Base-by-base conservation (phyloP, 495 filamentous ascomycete genomes). In the Penicillium lividum region DNA sequence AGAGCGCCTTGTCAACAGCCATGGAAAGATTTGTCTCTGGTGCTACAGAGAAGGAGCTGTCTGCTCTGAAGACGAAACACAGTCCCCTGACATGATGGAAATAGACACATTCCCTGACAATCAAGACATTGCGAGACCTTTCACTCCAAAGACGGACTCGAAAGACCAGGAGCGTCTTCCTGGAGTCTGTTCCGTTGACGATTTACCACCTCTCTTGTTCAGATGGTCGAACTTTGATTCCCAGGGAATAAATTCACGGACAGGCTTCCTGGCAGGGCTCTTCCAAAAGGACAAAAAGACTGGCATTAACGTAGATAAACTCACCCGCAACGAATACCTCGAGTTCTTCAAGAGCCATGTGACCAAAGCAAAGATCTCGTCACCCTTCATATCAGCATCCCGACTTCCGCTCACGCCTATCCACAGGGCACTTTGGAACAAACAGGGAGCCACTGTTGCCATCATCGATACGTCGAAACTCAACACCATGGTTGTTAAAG, bases 381-480 rank as follows among this genome's bases (percentile, higher is more conserved):
- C 68, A 0, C 76, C 76, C 0, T 76, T 78, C 15, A 75, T 79
- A 7, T 79, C 76, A 0, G 67, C 69, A 0, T 70, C 59, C 6
- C 44, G 16, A 0, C 57, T 62, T 0, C 64, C 67, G 5, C 52
- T 77, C 1, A 50, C 68, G 2, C 74, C 76, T 1, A 47, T 79
- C 0, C 76, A 79, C 51, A 56, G 74, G 31, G 68, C 63, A 0
- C n/a, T 77, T 7, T 36, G 57, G 3, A 50, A 60, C 3, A n/a
- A 61, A n/a, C 61, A 68, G 25, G 66, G 60, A 0, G 72, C 76
- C 0, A 60, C 64, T 1, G 33, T 78, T 3, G 54, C 59, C 0
- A 61, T 79, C 0, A 71, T 79, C 34, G 72, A 79, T 33, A 50
- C 69, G 0, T 61, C 51, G 3, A 69, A 70, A 47, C 44, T 79